These are phyloP conservation scores for Gymnopilus dilepis DNA, from an alignment of 768 basidiomycete species.

Conservation along the genomic window DNA sequence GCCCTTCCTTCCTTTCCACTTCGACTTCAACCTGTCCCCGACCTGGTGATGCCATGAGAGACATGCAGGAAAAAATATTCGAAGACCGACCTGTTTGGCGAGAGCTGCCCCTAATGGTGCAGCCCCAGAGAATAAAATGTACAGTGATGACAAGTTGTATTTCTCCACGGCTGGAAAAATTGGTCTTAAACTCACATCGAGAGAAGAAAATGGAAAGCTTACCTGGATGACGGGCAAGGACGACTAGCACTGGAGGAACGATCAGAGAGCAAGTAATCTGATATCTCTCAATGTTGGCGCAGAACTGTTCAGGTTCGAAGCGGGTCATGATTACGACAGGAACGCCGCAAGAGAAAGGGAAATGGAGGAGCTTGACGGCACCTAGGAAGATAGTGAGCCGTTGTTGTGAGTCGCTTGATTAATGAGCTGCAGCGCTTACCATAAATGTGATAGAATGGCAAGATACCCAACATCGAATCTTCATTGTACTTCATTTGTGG, in stretches of 20 bases:
- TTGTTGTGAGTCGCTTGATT: not conserved
- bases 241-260: constrained; percentile 86
- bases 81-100: constrained; percentile 47
- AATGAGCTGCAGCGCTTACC: constrained; percentile 28
- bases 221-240: constrained; percentile 73
- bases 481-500: constrained; percentile 40
- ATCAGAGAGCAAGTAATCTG: constrained; percentile 60
- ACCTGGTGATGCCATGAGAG: constrained; percentile 32
- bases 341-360: constrained; percentile 54
- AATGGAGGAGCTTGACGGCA: constrained; percentile 64
- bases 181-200: not conserved
- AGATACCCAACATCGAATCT: constrained; percentile 64
- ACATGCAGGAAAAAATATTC: not conserved
- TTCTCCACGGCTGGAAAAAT: constrained; percentile 56
- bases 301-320: constrained; percentile 76
- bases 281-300: constrained; percentile 68
- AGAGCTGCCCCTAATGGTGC: constrained; percentile 78
- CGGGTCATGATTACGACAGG: constrained; percentile 64
- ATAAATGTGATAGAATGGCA: constrained; percentile 63
- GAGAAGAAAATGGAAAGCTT: constrained; percentile 27
- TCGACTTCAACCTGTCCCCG: constrained; percentile 38
- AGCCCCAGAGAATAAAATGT: constrained; percentile 71
- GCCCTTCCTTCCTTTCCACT: constrained; percentile 47
- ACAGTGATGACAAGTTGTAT: constrained; percentile 68
- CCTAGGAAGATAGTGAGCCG: constrained; percentile 41